phyloP scores from a whole-genome alignment of 2,329 filamentous ascomycete genomes.

The Fusarium liriodendri region DNA sequence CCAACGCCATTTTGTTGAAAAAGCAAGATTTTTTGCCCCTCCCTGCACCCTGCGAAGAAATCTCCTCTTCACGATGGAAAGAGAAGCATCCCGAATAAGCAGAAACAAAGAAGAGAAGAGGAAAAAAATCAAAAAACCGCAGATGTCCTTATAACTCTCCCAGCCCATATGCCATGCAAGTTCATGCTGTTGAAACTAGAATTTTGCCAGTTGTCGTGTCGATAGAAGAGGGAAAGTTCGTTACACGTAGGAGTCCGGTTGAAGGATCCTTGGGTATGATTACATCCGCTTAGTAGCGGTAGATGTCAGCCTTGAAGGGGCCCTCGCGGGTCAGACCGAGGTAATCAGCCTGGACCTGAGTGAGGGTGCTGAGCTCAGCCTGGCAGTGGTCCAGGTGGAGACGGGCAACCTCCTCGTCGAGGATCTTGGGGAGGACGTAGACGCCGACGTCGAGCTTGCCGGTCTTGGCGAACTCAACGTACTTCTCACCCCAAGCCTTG shows the following conservation, averaged over 20 bases:
- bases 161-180: constrained; percentile 53
- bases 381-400: constrained; percentile 95
- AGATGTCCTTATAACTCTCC: constrained; percentile 44
- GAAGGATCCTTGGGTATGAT: constrained; percentile 53
- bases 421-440: constrained; percentile 95
- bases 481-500: constrained; percentile 89
- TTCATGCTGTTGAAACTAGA: constrained; percentile 59
- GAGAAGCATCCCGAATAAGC: constrained; percentile 35
- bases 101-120: constrained; percentile 42
- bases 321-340: constrained; percentile 86
- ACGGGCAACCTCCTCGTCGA: constrained; percentile 97
- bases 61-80: constrained; percentile 28
- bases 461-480: constrained; percentile 93
- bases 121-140: constrained; percentile 39
- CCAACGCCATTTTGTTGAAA: constrained; percentile 56
- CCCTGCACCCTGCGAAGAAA: constrained; percentile 45
- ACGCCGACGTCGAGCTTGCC: constrained; percentile 92
- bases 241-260: constrained; percentile 54
- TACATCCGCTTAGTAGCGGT: constrained; percentile 58
- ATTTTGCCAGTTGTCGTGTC: constrained; percentile 50
- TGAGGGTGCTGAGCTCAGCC: constrained; percentile 91
- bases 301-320: constrained; percentile 89
- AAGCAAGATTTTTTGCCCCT: constrained; percentile 52
- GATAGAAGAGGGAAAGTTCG: constrained; percentile 47
- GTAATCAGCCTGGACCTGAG: constrained; percentile 91